phyloP scores from a whole-genome alignment of 2,329 filamentous ascomycete genomes.

The Colletotrichum limetticola region DNA sequence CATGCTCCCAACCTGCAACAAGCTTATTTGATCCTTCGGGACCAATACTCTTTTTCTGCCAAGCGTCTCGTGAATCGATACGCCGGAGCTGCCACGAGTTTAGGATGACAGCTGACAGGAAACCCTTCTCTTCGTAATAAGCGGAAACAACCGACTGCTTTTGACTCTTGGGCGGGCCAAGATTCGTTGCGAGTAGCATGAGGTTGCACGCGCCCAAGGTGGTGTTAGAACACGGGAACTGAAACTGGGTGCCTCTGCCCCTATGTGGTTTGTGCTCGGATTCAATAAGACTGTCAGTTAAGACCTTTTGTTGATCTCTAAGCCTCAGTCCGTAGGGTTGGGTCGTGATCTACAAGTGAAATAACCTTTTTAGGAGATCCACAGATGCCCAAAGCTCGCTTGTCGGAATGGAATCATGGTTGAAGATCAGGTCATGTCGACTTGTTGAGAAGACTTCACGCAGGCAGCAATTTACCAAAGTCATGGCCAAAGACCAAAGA shows the following conservation, averaged over 20 bases:
- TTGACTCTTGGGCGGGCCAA: not conserved
- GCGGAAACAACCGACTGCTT: not conserved
- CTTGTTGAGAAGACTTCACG: not conserved
- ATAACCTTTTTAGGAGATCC: not conserved
- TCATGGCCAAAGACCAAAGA: not conserved
- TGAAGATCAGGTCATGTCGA: not conserved
- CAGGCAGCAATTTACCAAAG: not conserved
- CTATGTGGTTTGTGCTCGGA: not conserved
- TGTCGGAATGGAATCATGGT: not conserved
- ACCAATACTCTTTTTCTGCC: not conserved
- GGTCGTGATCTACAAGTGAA: conserved; percentile 1
- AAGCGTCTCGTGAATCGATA: conserved; percentile 16
- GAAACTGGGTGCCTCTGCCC: conserved; percentile 4
- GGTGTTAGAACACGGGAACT: not conserved
- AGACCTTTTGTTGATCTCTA: not conserved
- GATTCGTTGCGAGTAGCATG: not conserved
- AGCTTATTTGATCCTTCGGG: conserved; percentile 19
- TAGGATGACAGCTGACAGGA: conserved; percentile 32
- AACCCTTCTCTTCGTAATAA: not conserved
- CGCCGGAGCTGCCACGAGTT: conserved; percentile 7
- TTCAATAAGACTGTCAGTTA: not conserved
- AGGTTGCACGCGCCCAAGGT: not conserved
- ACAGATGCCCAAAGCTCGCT: not conserved
- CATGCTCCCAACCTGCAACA: not conserved
- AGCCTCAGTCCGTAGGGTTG: conserved; percentile 12